These are phyloP conservation scores for Cairneyella variabilis DNA, from an alignment of 495 filamentous ascomycete species.

Conservation along the genomic window DNA sequence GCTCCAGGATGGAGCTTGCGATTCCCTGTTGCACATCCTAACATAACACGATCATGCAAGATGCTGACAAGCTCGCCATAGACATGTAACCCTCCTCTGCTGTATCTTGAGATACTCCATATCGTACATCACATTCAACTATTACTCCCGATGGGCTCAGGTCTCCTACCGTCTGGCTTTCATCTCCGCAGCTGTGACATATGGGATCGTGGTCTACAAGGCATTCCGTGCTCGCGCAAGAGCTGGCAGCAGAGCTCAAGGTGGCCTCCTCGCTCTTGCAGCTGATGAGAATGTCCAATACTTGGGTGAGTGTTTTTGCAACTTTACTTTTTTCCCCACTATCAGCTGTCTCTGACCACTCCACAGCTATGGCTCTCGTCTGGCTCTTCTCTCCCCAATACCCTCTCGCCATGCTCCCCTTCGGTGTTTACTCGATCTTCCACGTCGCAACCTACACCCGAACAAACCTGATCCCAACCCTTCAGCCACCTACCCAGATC, in stretches of 20 bases:
- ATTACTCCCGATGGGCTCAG: constrained; percentile 64
- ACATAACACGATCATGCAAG: not conserved
- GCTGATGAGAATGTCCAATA: constrained; percentile 98
- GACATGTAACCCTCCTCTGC: constrained; percentile 79
- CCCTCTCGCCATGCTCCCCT: constrained; percentile 84
- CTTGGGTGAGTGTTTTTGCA: constrained; percentile 60
- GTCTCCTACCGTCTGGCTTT: constrained; percentile 89
- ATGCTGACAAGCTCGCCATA: constrained; percentile 29
- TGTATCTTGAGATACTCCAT: constrained; percentile 77
- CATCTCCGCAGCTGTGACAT: constrained; percentile 81
- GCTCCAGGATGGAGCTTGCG: constrained; percentile 11
- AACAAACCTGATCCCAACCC: constrained; percentile 63
- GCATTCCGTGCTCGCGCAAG: constrained; percentile 79
- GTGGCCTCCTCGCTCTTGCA: constrained; percentile 59
- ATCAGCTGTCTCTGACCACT: constrained; percentile 1
- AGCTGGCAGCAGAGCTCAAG: constrained; percentile 52
- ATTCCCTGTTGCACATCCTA: constrained; percentile 18
- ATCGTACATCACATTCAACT: constrained; percentile 81
- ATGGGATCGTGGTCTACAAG: constrained; percentile 99
- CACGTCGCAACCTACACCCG: constrained; percentile 87
- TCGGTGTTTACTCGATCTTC: constrained; percentile 96
- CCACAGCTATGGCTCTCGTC: constrained; percentile 82
- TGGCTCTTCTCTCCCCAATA: constrained; percentile 93
- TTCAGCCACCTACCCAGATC: constrained; percentile 42
- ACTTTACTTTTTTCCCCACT: not conserved